Evolutionary conservation across 1,139 yeast species (phyloP).

Genomic region (Geotrichum fermentans): DNA sequence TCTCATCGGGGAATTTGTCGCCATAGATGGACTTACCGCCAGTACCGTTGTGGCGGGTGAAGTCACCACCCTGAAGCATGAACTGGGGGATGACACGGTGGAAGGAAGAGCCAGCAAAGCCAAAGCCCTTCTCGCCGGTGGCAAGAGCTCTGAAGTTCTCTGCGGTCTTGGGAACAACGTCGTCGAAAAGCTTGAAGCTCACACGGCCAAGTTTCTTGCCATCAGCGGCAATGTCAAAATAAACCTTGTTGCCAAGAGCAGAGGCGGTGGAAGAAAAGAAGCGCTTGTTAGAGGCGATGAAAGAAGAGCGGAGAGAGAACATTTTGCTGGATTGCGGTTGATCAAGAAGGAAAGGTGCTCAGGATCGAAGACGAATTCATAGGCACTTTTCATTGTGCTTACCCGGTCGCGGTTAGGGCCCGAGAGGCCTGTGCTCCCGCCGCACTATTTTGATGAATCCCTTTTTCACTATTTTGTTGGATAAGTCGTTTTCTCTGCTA

Average conservation of each 20-base stretch:
- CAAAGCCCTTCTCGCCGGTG: slow-evolving; percentile 97
- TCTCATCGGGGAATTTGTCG: slow-evolving; percentile 90
- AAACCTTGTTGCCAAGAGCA: slow-evolving; percentile 49
- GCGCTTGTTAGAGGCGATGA: slow-evolving; percentile 15
- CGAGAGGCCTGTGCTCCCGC: not conserved
- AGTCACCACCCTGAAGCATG: slow-evolving; percentile 99
- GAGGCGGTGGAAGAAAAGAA: slow-evolving; percentile 16
- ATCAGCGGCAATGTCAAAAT: slow-evolving; percentile 70
- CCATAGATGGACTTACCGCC: slow-evolving; percentile 99
- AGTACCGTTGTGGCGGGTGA: slow-evolving; percentile 68
- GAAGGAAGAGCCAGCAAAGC: slow-evolving; percentile 87
- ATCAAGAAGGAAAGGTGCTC: too few species aligned
- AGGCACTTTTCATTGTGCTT: not conserved
- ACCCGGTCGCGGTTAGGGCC: not conserved
- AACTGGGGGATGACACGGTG: slow-evolving; percentile 98
- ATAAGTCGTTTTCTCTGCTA: not conserved
- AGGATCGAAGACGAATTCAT: too few species aligned
- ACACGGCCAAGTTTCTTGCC: slow-evolving; percentile 68
- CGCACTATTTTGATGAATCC: not conserved
- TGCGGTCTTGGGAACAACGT: slow-evolving; percentile 95
- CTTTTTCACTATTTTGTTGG: not conserved
- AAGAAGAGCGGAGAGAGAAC: slow-evolving; percentile 7
- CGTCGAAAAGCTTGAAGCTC: slow-evolving; percentile 79
- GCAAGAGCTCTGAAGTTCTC: slow-evolving; percentile 96
- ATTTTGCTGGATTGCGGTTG: not conserved